Evolutionary conservation across 2,329 filamentous ascomycete genomes (phyloP), one percentile per base, ranked within the genome.

Genomic region (Penicillium sclerotigenum): DNA sequence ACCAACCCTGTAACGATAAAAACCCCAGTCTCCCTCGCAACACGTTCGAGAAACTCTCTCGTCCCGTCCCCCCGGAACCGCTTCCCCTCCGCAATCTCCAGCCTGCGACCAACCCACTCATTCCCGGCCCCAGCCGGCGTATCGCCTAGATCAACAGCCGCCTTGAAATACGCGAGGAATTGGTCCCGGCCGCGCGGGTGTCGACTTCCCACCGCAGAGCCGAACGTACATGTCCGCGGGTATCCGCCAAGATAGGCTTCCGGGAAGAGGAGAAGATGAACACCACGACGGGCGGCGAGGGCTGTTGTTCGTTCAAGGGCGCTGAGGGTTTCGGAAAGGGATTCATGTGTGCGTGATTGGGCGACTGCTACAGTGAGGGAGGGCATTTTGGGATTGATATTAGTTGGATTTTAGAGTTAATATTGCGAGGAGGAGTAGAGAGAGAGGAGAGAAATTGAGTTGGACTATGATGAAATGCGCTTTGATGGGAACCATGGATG

Each of bases 231-330:
- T 20, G 88, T 91, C n/a, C 91, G 87, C n/a, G 92, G 92, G 71
- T 97, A 96, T 2, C 92, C 92, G 52, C 92, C 92, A 1, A 97
- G 81, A 70, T 90, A 96, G 28, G 91, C 92, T 78, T 97, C 92
- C 0, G 92, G 92, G 59, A 96, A 91, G 55, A 97, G 84, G 34
- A 97, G 80, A 49, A 97, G 80, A 71, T 94, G 77, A 26, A 84
- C 77, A 47, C 77, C 77, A 40, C 77, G 71, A 8, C 70, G 80
- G 40, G 86, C 82, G 18, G 91, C 91, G 33, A 79, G 75, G 29
- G 75, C 75, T 29, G 88, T 86, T 11, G 88, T 84, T 13, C 71
- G 64, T 66, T 86, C 80, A 49, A 96, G 83, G 33, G 86, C 82
- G 8, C 74, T 66, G 55, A 96, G 82, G 1, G 91, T 51, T 51